These are phyloP conservation scores for Crithidia acanthocephali DNA, from an alignment of 208 protist species.

Conservation along the genomic window DNA sequence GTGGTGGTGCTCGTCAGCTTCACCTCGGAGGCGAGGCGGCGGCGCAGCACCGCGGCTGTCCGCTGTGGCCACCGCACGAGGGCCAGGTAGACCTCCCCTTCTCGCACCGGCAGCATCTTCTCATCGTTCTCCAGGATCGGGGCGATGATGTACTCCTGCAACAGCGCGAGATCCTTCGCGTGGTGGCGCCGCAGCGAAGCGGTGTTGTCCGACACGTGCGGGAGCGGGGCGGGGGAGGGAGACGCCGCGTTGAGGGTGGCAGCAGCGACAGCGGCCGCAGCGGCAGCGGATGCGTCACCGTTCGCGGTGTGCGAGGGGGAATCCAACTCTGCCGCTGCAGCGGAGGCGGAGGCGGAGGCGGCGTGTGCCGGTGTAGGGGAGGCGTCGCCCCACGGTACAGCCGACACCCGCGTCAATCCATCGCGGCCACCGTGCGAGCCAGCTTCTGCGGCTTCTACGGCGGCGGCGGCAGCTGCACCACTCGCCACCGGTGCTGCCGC, in stretches of 20 bases:
- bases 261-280: background rate
- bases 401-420: background rate
- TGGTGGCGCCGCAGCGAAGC: constrained; percentile 34
- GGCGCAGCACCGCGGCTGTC: constrained; percentile 59
- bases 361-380: constrained; percentile 9
- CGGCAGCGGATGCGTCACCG: background rate
- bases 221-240: constrained; percentile 13
- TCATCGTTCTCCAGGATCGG: constrained; percentile 63
- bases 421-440: background rate
- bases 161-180: constrained; percentile 41
- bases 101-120: constrained; percentile 51
- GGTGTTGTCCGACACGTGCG: constrained; percentile 37
- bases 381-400: constrained; percentile 3
- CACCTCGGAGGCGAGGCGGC: constrained; percentile 30
- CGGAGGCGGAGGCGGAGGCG: background rate
- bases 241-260: constrained; percentile 5
- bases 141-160: constrained; percentile 76
- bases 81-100: constrained; percentile 73
- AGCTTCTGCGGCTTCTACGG: no score
- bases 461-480: background rate
- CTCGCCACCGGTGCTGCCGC: background rate
- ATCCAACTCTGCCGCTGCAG: background rate
- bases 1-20: constrained; percentile 7
- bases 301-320: background rate
- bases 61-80: constrained; percentile 67